Percentiles rank a stretch among this genome's conserved stretches.
Conservation (phyloP, 2,329 filamentous ascomycete genomes). For the Aquanectria penicillioides region DNA sequence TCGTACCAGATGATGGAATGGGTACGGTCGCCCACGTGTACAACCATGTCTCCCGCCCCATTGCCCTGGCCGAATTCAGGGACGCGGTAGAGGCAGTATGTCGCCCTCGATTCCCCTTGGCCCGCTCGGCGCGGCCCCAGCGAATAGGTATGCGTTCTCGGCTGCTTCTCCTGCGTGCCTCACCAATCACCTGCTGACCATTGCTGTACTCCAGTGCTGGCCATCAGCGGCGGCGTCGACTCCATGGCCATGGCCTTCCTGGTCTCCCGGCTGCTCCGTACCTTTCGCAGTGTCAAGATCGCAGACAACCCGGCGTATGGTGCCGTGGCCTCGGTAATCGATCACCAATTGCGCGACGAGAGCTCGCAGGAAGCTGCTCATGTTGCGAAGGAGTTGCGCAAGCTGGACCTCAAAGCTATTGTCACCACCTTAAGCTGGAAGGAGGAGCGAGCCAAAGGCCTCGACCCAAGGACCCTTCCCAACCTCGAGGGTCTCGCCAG, state of each 20-base stretch:
- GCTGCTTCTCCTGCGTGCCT: background rate
- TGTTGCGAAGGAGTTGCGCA: conserved; percentile 54
- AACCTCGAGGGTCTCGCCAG: conserved; percentile 85
- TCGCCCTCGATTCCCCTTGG: conserved; percentile 59
- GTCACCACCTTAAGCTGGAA: conserved; percentile 59
- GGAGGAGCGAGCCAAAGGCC: conserved; percentile 39
- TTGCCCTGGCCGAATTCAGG: conserved; percentile 50
- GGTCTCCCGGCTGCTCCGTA: conserved; percentile 60
- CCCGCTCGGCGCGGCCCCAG: conserved; percentile 47
- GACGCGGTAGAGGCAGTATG: conserved; percentile 62
- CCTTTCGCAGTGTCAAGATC: conserved; percentile 49
- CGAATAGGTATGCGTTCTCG: conserved; percentile 53
- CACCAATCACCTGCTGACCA: background rate
- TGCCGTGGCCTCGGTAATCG: conserved; percentile 62
- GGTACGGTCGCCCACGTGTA: conserved; percentile 45
- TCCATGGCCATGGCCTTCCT: conserved; percentile 95
- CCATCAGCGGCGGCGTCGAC: conserved; percentile 92
- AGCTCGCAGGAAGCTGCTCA: conserved; percentile 62
- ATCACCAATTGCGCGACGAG: conserved; percentile 65
- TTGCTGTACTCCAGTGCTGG: conserved; percentile 65
- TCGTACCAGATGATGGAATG: conserved; percentile 47
- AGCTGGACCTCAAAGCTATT: conserved; percentile 47
- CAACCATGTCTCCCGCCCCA: conserved; percentile 51
- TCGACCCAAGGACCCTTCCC: conserved; percentile 52
- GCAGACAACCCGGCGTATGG: conserved; percentile 55